A percentile compares a stretch with the other conserved stretches of the same genome.
Conservation (phyloP, 1,284 basidiomycete genomes). For the Leccinum ponderosum region DNA sequence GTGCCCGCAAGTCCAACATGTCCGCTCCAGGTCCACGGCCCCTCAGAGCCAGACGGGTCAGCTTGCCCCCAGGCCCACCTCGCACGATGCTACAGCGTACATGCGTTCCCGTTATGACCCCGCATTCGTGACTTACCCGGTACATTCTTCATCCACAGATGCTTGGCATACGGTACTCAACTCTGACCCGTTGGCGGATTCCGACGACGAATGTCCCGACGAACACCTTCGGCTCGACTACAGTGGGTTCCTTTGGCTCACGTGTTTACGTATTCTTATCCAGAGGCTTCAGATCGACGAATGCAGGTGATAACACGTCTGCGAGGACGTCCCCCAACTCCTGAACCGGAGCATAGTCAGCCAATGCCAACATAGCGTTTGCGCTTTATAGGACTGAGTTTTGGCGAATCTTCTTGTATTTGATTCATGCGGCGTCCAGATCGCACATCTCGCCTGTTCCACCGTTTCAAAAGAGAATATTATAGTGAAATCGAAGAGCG, state of each 20-base stretch:
- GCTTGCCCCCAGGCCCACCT: slow-evolving; percentile 28
- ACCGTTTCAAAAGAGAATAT: slow-evolving; percentile 24
- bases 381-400: not conserved
- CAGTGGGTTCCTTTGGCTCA: slow-evolving; percentile 43
- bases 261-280: slow-evolving; percentile 6
- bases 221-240: slow-evolving; percentile 65
- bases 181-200: slow-evolving; percentile 67
- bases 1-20: slow-evolving; percentile 25
- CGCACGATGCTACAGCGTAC: slow-evolving; percentile 54
- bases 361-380: slow-evolving; percentile 13
- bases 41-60: slow-evolving; percentile 24
- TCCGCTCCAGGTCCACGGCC: slow-evolving; percentile 24
- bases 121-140: slow-evolving; percentile 46
- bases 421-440: slow-evolving; percentile 1
- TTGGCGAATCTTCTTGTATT: slow-evolving; percentile 6
- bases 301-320: slow-evolving; percentile 59
- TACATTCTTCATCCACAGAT: slow-evolving; percentile 48
- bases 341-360: slow-evolving; percentile 36
- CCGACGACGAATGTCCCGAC: slow-evolving; percentile 68
- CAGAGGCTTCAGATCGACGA: slow-evolving; percentile 46
- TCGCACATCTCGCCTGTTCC: slow-evolving; percentile 8
- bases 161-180: slow-evolving; percentile 67
- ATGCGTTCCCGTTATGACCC: slow-evolving; percentile 20
- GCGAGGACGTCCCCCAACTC: slow-evolving; percentile 49
- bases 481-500: slow-evolving; percentile 20